A percentile compares a stretch with the other conserved stretches of the same genome.
phyloP scores from a whole-genome alignment of 768 basidiomycete genomes.

The Gymnopilus dilepis region DNA sequence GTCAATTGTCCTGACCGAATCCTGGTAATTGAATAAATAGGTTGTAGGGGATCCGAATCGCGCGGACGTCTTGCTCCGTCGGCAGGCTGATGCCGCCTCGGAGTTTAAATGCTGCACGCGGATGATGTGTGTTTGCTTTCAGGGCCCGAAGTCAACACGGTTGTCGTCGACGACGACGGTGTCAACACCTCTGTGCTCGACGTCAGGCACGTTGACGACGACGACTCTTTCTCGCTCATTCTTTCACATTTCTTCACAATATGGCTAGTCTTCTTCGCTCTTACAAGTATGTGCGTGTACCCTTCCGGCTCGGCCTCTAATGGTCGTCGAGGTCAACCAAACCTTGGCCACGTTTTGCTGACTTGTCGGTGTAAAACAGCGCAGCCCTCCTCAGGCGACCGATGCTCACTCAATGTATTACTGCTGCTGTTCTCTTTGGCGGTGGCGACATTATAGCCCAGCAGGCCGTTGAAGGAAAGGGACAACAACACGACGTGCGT shows the following conservation, averaged over 20 bases:
- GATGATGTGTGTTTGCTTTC: neutral
- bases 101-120: no score
- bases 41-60: no score
- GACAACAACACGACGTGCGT: constrained; percentile 77
- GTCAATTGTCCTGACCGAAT: no score
- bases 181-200: neutral
- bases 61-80: no score
- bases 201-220: neutral
- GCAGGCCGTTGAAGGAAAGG: constrained; percentile 78
- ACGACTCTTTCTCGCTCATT: neutral
- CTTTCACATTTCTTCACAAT: neutral
- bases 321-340: neutral
- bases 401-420: constrained; percentile 64
- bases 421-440: constrained; percentile 72
- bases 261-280: constrained; percentile 44
- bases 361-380: constrained; percentile 38
- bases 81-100: no score
- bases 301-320: neutral
- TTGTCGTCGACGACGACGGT: neutral
- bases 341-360: no score
- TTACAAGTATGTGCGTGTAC: constrained; percentile 40
- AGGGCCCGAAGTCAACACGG: neutral
- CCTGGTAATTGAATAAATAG: no score
- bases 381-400: constrained; percentile 65
- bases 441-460: constrained; percentile 85